These are phyloP conservation scores for Gigaspora rosea DNA, from an alignment of 192 early-diverging fungal genomes.

Conservation along the genomic window DNA sequence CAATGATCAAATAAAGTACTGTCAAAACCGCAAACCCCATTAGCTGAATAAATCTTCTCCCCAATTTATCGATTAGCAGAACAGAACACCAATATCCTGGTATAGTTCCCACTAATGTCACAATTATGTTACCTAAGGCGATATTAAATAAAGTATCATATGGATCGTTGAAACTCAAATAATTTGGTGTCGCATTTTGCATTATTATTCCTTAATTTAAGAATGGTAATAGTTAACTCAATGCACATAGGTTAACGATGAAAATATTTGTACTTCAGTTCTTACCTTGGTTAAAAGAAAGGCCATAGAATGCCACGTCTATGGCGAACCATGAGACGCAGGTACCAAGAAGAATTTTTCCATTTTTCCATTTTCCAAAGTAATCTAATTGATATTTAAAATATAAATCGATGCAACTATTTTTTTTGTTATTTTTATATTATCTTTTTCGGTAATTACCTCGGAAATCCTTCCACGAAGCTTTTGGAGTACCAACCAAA, in stretches of 20 bases:
- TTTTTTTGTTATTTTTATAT: conserved; percentile 79
- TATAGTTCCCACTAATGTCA: conserved; percentile 77
- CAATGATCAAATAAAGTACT: conserved; percentile 38
- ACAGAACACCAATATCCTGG: conserved; percentile 97
- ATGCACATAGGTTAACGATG: too few relatives aligned
- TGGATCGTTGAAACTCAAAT: neutral
- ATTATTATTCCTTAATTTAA: neutral
- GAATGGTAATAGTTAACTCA: too few relatives aligned
- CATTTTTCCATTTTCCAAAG: too few relatives aligned
- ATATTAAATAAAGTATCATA: neutral
- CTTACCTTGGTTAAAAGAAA: conserved; percentile 51
- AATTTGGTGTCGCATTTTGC: neutral
- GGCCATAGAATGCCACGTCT: conserved; percentile 77
- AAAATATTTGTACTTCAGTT: too few relatives aligned
- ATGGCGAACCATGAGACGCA: conserved; percentile 77
- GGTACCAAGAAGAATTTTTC: conserved; percentile 33
- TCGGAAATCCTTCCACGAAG: conserved; percentile 59
- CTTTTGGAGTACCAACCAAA: conserved; percentile 40
- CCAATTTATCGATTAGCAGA: conserved; percentile 79
- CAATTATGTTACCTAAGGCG: conserved; percentile 85
- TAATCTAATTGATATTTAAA: too few relatives aligned
- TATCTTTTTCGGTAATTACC: conserved; percentile 76
- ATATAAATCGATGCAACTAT: conserved; percentile 54
- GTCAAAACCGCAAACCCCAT: conserved; percentile 79
- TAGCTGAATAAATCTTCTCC: conserved; percentile 88